Conservation (phyloP, 495 filamentous ascomycete genomes). For the Aspergillus sclerotiicarbonarius region DNA sequence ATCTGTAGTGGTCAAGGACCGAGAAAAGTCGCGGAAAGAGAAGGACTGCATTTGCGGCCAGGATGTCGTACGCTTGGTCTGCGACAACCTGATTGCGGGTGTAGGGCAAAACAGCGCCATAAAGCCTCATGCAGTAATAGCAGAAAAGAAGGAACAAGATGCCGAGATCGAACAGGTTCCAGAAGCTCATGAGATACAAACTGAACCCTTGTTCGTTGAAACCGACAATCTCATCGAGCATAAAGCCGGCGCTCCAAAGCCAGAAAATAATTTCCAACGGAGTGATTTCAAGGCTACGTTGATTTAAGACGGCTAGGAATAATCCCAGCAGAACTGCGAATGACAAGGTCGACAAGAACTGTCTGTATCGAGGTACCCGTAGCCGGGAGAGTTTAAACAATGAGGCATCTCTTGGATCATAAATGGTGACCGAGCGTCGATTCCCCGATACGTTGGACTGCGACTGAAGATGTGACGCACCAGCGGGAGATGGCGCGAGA, state of each 20-base stretch:
- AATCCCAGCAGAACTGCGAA: conserved; percentile 78
- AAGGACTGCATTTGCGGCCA: conserved; percentile 84
- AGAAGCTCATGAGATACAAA: conserved; percentile 93
- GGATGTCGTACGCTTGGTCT: conserved; percentile 81
- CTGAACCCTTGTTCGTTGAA: conserved; percentile 94
- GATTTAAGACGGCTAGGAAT: conserved; percentile 70
- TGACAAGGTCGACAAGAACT: conserved; percentile 81
- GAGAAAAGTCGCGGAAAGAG: conserved; percentile 89
- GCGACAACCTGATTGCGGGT: conserved; percentile 61
- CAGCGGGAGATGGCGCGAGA: background rate
- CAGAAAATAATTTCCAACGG: conserved; percentile 83
- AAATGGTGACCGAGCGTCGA: conserved; percentile 77
- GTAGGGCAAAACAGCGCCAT: conserved; percentile 76
- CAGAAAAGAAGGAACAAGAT: conserved; percentile 82
- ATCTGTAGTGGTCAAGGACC: conserved; percentile 87
- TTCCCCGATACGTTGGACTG: conserved; percentile 21
- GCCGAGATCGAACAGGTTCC: conserved; percentile 91
- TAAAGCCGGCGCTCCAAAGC: conserved; percentile 95
- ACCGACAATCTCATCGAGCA: conserved; percentile 91
- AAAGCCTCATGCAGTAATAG: conserved; percentile 85
- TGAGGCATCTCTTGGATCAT: conserved; percentile 85
- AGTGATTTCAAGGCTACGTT: conserved; percentile 73
- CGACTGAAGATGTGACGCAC: background rate
- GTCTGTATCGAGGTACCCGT: conserved; percentile 85
- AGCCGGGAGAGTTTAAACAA: conserved; percentile 86